Conservation (phyloP, 768 basidiomycete species). For the Boletellus sp. region DNA sequence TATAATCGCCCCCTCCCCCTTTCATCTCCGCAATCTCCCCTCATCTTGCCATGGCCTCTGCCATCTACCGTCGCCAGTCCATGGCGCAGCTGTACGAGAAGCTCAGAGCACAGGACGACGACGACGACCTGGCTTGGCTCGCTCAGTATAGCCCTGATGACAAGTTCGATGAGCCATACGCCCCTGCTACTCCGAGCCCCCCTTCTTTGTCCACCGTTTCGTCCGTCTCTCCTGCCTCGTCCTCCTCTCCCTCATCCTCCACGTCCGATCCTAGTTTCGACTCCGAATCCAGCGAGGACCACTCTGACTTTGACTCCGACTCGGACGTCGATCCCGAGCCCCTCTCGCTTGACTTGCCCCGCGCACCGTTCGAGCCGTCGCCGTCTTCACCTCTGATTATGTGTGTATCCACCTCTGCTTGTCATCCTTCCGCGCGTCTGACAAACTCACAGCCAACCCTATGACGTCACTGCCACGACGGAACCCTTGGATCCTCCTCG, state of each 20-base stretch:
- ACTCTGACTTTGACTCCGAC: conserved; percentile 28
- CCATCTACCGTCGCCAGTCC: conserved; percentile 34
- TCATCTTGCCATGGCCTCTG: conserved; percentile 25
- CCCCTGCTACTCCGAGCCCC: conserved; percentile 15
- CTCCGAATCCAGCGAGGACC: conserved; percentile 24
- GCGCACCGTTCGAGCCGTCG: conserved; percentile 4
- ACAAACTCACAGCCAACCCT: conserved; percentile 18
- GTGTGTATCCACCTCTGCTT: conserved; percentile 13
- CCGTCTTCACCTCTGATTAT: conserved; percentile 20
- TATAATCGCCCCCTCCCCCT: conserved; percentile 24
- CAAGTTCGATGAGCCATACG: conserved; percentile 27
- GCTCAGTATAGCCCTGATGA: conserved; percentile 34
- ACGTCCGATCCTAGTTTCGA: conserved; percentile 17
- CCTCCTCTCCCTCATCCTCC: conserved; percentile 22
- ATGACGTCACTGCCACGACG: conserved; percentile 1
- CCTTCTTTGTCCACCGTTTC: conserved; percentile 26
- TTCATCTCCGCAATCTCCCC: conserved; percentile 15
- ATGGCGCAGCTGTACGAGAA: conserved; percentile 36
- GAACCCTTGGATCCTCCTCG: conserved; percentile 13
- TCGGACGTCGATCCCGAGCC: conserved; percentile 28
- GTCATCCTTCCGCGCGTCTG: conserved; percentile 9
- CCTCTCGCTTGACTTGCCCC: conserved; percentile 15
- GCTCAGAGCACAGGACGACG: conserved; percentile 33
- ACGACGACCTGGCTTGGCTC: conserved; percentile 34
- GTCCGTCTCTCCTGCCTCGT: conserved; percentile 25